Evolutionary conservation across 2,329 filamentous ascomycete species (phyloP), one percentile per base, ranked within the genome.

Genomic region (Fusarium sp.): DNA sequence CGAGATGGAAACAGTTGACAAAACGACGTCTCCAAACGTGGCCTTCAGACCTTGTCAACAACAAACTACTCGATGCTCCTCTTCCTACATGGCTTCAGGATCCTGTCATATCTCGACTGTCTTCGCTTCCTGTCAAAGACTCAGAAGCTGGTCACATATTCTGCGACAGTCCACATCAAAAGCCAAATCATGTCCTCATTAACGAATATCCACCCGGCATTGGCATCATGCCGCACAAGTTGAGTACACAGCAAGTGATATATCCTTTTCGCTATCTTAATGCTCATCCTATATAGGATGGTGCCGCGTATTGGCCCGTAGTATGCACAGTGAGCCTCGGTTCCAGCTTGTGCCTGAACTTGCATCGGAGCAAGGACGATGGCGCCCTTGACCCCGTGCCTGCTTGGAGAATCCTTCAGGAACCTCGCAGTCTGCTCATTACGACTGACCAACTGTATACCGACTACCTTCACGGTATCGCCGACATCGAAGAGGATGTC

Each of bases 211-310:
- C 86, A 2, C 89, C 93, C 0, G 93, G 93, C 3, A 88, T 97
- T 68, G 95, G 95, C n/a, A 98, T 98, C 71, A 97, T 98, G 93
- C 90, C 94, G 48, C 95, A 98, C 79, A 96, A 98, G 83, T 78
- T 81, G 74, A 79, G 79, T 81, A 74, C 63, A 76, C 55, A 70
- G 62, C 60, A 67, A 50, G 66, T 57, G 50, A 66, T 53, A 32
- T 48, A 43, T 59, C 49, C 41, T 37, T 23, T 45, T 60, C 53
- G 46, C 54, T 55, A 49, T 58, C 32, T 41, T 41, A 77, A 77
- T 76, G 73, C 79, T 81, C 78, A 81, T 80, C 74, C 68, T 54
- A 62, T 61, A 63, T 71, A 83, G 84, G 95, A 99, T 78, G 96
- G 95, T 3, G 82, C 87, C 11, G 93, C 95, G 12, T 99, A 99